Conservation (phyloP, 257 asterid species). For the Forsythia suspensa region DNA sequence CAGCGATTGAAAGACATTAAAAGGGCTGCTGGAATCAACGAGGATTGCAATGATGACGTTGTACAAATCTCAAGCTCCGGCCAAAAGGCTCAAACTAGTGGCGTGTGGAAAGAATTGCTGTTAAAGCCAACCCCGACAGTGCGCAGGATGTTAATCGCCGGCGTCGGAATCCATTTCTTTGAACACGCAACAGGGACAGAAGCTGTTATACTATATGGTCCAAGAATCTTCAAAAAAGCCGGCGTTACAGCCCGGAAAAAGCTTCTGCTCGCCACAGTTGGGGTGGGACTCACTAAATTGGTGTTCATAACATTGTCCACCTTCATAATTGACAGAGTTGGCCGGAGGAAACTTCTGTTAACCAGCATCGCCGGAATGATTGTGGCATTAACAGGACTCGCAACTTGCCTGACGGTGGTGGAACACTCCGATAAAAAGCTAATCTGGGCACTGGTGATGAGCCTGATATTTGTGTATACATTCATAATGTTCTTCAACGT, state of each 20-base stretch:
- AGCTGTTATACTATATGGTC: conserved; percentile 68
- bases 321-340: conserved; percentile 53
- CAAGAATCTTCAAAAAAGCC: conserved; percentile 55
- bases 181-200: conserved; percentile 72
- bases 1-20: conserved; percentile 46
- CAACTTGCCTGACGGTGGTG: conserved; percentile 47
- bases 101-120: conserved; percentile 48
- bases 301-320: conserved; percentile 51
- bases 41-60: conserved; percentile 35
- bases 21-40: conserved; percentile 50
- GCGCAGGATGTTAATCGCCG: conserved; percentile 61
- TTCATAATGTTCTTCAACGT: conserved; percentile 61
- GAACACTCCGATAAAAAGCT: conserved; percentile 35
- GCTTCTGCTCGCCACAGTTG: conserved; percentile 54
- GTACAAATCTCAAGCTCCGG: conserved; percentile 29
- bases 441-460: conserved; percentile 50
- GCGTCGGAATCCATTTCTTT: conserved; percentile 64
- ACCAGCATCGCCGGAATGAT: conserved; percentile 60
- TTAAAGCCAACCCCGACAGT: conserved; percentile 48
- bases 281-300: conserved; percentile 61
- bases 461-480: conserved; percentile 46
- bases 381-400: conserved; percentile 50
- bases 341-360: conserved; percentile 54
- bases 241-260: conserved; percentile 44
- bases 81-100: conserved; percentile 13